These are phyloP conservation scores for Tuber melanosporum DNA, from an alignment of 495 filamentous ascomycete genomes.

Conservation along the genomic window DNA sequence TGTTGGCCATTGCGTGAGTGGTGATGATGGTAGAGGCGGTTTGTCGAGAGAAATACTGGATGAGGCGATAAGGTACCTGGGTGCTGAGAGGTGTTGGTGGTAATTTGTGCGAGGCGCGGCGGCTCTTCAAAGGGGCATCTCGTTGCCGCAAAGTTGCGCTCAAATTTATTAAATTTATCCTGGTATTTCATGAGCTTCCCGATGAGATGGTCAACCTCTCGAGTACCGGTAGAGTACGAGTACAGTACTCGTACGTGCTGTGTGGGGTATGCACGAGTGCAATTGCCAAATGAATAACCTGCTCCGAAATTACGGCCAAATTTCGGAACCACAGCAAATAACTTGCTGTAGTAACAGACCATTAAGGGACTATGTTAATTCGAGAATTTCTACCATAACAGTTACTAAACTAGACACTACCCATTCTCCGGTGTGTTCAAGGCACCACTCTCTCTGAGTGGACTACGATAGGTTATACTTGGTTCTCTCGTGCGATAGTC, in stretches of 20 bases:
- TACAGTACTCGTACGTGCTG: too few species aligned
- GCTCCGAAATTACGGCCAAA: not conserved
- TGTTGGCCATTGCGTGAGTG: conserved; percentile 57
- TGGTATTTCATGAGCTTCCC: not conserved
- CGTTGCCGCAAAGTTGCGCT: not conserved
- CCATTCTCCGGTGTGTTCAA: not conserved
- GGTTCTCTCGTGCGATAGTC: not conserved
- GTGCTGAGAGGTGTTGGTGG: not conserved
- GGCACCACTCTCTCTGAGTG: not conserved
- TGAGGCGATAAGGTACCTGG: not conserved
- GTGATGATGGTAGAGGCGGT: not conserved
- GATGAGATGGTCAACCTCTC: not conserved
- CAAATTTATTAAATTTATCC: too few species aligned
- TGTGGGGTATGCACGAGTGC: too few species aligned
- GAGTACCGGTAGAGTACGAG: too few species aligned
- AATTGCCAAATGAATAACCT: not conserved
- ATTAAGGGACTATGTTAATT: not conserved
- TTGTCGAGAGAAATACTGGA: not conserved
- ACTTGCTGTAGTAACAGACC: not conserved
- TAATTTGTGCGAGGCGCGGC: not conserved
- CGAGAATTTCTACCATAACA: not conserved
- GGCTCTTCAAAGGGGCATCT: not conserved
- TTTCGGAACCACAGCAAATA: not conserved
- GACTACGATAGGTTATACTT: not conserved
- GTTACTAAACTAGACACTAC: not conserved